Evolutionary conservation across 148 eudicot species (phyloP), one percentile per base, ranked within the genome.

Genomic region (Limonium bicolor): DNA sequence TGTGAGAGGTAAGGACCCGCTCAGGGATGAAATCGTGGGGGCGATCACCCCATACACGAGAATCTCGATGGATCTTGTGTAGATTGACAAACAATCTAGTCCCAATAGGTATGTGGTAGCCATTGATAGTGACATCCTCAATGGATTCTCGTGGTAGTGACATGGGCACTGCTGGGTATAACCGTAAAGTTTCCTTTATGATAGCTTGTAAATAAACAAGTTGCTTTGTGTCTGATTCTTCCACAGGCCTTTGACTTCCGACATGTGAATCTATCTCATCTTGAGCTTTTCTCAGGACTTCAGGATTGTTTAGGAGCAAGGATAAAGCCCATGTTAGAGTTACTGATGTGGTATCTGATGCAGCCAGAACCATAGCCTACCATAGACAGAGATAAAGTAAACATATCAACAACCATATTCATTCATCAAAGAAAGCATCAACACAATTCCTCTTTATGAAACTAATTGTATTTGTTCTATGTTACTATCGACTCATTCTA

Each of bases 281-380:
- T 51, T 67, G 59, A 11, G 45, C 68, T 6, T 47, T 62, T 20
- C 35, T n/a, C n/a, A 67, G 20, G 20, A 34, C 49, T 8, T 37
- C 20, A 9, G 5, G 46, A 28, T 65, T 48, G 53, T 65, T 65
- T 14, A 65, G 9, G 12, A 67, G 40, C 0, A 50, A 15, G 1
- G 62, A 50, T 9, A 61, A 35, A 3, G 55, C 51, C 72, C 72
- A n/a, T n/a, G n/a, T n/a, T n/a, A n/a, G n/a, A n/a, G n/a, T n/a
- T n/a, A n/a, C n/a, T n/a, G n/a, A n/a, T n/a, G n/a, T n/a, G n/a
- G n/a, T n/a, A n/a, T n/a, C n/a, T n/a, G n/a, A n/a, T n/a, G n/a
- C n/a, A n/a, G n/a, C n/a, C n/a, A n/a, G n/a, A n/a, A n/a, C n/a
- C n/a, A n/a, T n/a, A n/a, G n/a, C n/a, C n/a, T n/a, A n/a, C n/a